Conservation (phyloP, 208 protist species). For the Vickermania ingenoplastis region DNA sequence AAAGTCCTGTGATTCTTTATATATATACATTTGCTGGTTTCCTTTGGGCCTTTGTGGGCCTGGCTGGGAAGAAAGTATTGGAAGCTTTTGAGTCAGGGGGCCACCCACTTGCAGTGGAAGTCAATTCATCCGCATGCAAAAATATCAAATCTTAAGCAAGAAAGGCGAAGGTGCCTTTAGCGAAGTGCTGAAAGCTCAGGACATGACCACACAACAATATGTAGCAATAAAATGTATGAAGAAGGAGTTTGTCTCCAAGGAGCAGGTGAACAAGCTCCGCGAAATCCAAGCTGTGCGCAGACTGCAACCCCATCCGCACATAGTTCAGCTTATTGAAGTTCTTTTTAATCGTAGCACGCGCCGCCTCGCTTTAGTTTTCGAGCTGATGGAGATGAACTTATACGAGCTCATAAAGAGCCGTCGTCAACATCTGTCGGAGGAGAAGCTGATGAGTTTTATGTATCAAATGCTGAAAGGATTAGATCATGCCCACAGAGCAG, state of each 20-base stretch:
- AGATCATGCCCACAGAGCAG: conserved; percentile 89
- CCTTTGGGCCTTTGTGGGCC: too few relatives aligned
- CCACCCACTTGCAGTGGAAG: too few relatives aligned
- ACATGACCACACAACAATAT: conserved; percentile 77
- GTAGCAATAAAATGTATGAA: conserved; percentile 99
- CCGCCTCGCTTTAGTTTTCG: conserved; percentile 94
- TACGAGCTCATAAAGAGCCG: conserved; percentile 94
- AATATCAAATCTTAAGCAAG: conserved; percentile 93
- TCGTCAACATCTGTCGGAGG: conserved; percentile 76
- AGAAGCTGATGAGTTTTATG: conserved; percentile 81
- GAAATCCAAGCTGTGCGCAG: conserved; percentile 94
- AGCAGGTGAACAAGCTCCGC: conserved; percentile 94
- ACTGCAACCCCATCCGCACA: conserved; percentile 90
- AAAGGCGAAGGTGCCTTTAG: conserved; percentile 97
- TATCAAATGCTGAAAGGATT: conserved; percentile 88
- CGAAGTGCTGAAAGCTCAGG: conserved; percentile 94
- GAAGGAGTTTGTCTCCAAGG: conserved; percentile 86
- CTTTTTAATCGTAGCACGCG: conserved; percentile 90
- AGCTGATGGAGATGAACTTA: conserved; percentile 97
- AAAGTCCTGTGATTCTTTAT: too few relatives aligned
- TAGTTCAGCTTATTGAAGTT: conserved; percentile 93
- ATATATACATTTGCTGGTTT: too few relatives aligned
- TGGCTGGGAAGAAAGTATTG: too few relatives aligned
- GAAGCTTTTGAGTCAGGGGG: too few relatives aligned
- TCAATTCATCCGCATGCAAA: too few relatives aligned